A percentile compares a stretch with the other conserved stretches of the same genome.
These are phyloP conservation scores for Solanum gracilifrons DNA, from an alignment of 257 asterid species.

Conservation along the genomic window DNA sequence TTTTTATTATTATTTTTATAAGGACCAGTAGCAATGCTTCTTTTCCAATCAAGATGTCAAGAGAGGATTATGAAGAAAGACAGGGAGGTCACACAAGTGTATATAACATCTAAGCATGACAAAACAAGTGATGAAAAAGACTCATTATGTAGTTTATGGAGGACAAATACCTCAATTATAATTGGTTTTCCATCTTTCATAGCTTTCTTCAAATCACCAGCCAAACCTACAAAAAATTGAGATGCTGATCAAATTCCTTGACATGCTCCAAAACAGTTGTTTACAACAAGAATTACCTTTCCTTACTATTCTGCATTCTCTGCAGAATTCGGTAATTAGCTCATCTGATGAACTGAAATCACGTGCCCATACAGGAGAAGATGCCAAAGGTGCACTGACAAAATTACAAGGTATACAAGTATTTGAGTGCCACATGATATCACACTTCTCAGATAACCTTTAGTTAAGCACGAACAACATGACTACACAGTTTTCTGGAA, in stretches of 20 bases:
- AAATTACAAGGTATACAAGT: slow-evolving; percentile 14
- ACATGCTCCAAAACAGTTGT: not conserved
- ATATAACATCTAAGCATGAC: not conserved
- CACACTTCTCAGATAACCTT: not conserved
- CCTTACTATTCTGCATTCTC: slow-evolving; percentile 97
- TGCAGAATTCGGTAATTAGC: slow-evolving; percentile 83
- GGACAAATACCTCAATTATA: slow-evolving; percentile 71
- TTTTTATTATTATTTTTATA: not conserved
- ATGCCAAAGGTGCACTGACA: slow-evolving; percentile 83
- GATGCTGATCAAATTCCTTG: not conserved
- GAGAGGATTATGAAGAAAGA: not conserved
- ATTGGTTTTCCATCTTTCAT: slow-evolving; percentile 99
- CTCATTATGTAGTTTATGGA: not conserved
- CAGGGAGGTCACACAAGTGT: not conserved
- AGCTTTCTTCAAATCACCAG: slow-evolving; percentile 97
- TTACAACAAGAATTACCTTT: slow-evolving; percentile 48
- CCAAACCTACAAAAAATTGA: slow-evolving; percentile 52
- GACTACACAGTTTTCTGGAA: not conserved
- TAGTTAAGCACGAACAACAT: not conserved
- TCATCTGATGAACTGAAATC: slow-evolving; percentile 86
- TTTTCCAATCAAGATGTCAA: not conserved
- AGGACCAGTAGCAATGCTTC: not conserved
- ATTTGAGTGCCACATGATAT: not conserved
- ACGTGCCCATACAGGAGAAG: slow-evolving; percentile 95
- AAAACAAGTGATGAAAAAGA: not conserved